Evolutionary conservation across 495 filamentous ascomycete genomes (phyloP), one percentile per base, ranked within the genome.

Genomic region (Penicillium cataractarum): DNA sequence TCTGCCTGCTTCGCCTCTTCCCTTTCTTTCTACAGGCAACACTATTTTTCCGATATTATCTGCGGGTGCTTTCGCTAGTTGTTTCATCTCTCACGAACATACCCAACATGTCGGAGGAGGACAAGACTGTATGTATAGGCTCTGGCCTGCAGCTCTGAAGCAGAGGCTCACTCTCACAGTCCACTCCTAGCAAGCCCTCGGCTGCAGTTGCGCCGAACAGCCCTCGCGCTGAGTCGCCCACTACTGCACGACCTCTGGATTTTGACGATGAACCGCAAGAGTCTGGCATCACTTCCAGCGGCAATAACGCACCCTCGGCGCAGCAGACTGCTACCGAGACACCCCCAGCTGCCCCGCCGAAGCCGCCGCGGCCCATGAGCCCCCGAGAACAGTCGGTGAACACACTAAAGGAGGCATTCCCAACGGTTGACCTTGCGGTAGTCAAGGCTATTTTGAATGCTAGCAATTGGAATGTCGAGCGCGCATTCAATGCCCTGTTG

Each of bases 391-490:
- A 94, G 77, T 92, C 92, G 24, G 90, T 94, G 74, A 87, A 86
- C 66, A 98, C 92, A 24, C 84, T 99, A 33, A 91, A 90, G 69
- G 95, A 99, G 74, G 96, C 94, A 1, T 99, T 99, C 71, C 95
- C 95, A 2, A 80, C 78, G 56, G 88, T 98, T 64, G 95, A 99
- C 54, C 73, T 79, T 13, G 70, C 84, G 24, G 92, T 99, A 21
- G 85, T 98, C 69, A 96, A 89, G 75, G 95, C 95, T 17, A 91
- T 99, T 9, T 78, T 99, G 58, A 78, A 80, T 13, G 95, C 95
- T 9, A 97, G 94, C 73, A 84, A 89, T 64, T 95, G 92, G 46
- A 85, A 89, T 66, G 87, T 99, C 46, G 95, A 99, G 71, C 91
- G 92, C 13, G 95, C 95, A 40, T 98, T 98, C 80, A 95, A 97